Conservation (phyloP, 31 red algal genomes). For the Asparagopsis taxiformis region DNA sequence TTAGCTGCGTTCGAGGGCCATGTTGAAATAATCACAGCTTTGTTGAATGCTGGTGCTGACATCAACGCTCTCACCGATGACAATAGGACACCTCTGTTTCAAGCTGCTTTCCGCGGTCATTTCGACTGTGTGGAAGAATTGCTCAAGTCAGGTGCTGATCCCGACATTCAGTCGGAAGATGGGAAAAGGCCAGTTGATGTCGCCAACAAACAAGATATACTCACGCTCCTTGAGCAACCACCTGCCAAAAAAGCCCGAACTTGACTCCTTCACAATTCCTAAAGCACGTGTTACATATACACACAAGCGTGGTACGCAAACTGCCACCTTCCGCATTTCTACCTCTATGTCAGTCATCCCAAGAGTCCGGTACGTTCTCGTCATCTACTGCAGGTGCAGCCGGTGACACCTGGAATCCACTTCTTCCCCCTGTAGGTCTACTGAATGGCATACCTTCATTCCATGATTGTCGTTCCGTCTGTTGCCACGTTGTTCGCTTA, state of each 20-base stretch:
- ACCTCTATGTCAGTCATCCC: constrained; percentile 31
- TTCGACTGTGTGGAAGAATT: constrained; percentile 33
- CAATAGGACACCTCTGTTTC: constrained; percentile 67
- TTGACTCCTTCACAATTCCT: not conserved
- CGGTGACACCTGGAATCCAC: not conserved
- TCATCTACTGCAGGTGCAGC: not conserved
- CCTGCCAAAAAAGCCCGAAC: constrained; percentile 43
- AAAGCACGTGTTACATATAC: not conserved
- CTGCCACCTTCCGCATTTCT: not conserved
- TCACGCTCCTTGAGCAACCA: constrained; percentile 11
- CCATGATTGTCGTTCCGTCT: not conserved
- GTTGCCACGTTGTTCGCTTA: no score
- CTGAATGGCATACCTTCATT: no score
- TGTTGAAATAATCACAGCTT: constrained; percentile 54
- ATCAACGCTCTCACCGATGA: constrained; percentile 71
- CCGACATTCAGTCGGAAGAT: constrained; percentile 3
- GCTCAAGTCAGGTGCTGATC: constrained; percentile 39
- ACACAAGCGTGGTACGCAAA: not conserved
- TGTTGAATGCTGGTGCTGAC: constrained; percentile 59
- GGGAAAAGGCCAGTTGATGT: constrained; percentile 50
- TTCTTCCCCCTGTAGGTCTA: no score
- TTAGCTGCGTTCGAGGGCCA: constrained; percentile 84
- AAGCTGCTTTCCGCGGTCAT: constrained; percentile 54
- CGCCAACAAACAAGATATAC: constrained; percentile 23
- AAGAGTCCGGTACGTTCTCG: constrained; percentile 38